A percentile compares a stretch with the other conserved stretches of the same genome.
phyloP scores from a whole-genome alignment of 176 grass and related monocot genomes.

The Rhipidocladum racemiflorum region DNA sequence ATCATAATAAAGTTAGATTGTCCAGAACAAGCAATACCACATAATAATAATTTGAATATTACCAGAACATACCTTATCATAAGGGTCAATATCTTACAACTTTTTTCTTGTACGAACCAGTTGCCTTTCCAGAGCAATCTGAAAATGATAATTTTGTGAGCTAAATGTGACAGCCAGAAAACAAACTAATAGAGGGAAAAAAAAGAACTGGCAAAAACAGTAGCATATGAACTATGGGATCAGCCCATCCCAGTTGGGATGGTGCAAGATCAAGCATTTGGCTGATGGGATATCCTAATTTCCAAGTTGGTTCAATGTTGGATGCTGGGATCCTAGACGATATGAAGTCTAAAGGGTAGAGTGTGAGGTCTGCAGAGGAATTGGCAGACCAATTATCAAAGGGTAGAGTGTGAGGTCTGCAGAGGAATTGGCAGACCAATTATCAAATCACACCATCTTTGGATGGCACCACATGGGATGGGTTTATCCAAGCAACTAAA shows the following conservation, averaged over 20 bases:
- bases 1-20: conserved; percentile 25
- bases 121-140: conserved; percentile 89
- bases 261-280: not conserved
- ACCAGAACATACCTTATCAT: conserved; percentile 64
- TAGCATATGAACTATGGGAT: not conserved
- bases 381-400: not conserved
- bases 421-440: not conserved
- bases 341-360: not conserved
- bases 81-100: conserved; percentile 74
- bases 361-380: not conserved
- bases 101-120: conserved; percentile 96
- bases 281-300: not conserved
- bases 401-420: not conserved
- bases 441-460: not conserved
- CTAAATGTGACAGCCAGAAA: conserved; percentile 22
- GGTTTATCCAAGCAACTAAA: not conserved
- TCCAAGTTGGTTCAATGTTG: not conserved
- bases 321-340: not conserved
- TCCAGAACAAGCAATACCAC: conserved; percentile 21
- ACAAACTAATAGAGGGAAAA: not conserved
- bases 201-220: not conserved
- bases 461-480: not conserved
- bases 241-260: not conserved
- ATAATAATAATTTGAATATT: conserved; percentile 14
- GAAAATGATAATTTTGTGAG: conserved; percentile 48